Percentiles rank a stretch among this genome's conserved stretches.
Conservation (phyloP, 1,139 yeast species). For the Hyphopichia buzzinii region DNA sequence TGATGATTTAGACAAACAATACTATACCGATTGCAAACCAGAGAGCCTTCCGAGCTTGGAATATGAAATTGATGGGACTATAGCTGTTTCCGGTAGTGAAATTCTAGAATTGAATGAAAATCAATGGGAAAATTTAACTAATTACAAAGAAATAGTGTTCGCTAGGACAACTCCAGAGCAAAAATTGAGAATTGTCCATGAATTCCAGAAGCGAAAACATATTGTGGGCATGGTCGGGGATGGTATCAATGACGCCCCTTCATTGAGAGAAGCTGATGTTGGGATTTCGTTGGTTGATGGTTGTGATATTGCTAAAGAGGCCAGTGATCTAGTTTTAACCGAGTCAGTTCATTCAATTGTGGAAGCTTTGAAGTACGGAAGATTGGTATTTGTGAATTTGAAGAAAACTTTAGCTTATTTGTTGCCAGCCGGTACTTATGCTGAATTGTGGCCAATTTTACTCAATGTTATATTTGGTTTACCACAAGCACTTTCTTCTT, state of each 20-base stretch:
- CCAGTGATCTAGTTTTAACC: slow-evolving; percentile 49
- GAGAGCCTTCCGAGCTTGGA: slow-evolving; percentile 5
- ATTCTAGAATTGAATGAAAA: slow-evolving; percentile 32
- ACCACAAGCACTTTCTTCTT: slow-evolving; percentile 51
- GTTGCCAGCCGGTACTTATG: slow-evolving; percentile 53
- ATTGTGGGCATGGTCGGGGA: slow-evolving; percentile 54
- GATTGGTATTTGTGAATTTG: slow-evolving; percentile 52
- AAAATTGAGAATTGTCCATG: slow-evolving; percentile 47
- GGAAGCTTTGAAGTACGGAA: slow-evolving; percentile 46
- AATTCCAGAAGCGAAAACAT: slow-evolving; percentile 44
- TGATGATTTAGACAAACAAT: slow-evolving; percentile 16
- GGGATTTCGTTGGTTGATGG: slow-evolving; percentile 53
- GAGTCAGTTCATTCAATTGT: slow-evolving; percentile 45
- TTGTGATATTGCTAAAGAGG: slow-evolving; percentile 58
- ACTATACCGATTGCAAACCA: slow-evolving; percentile 3
- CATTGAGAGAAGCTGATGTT: slow-evolving; percentile 50
- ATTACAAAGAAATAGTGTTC: slow-evolving; percentile 46
- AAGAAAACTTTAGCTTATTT: slow-evolving; percentile 50
- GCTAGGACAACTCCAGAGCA: slow-evolving; percentile 57
- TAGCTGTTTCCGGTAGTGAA: slow-evolving; percentile 42
- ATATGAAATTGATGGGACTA: slow-evolving; percentile 17
- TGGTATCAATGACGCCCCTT: slow-evolving; percentile 55
- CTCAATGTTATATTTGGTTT: slow-evolving; percentile 48
- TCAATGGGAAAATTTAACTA: slow-evolving; percentile 40
- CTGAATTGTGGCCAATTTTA: slow-evolving; percentile 54